Evolutionary conservation across 768 basidiomycete genomes (phyloP), one percentile per base, ranked within the genome.

Genomic region (Podaxis rugospora): DNA sequence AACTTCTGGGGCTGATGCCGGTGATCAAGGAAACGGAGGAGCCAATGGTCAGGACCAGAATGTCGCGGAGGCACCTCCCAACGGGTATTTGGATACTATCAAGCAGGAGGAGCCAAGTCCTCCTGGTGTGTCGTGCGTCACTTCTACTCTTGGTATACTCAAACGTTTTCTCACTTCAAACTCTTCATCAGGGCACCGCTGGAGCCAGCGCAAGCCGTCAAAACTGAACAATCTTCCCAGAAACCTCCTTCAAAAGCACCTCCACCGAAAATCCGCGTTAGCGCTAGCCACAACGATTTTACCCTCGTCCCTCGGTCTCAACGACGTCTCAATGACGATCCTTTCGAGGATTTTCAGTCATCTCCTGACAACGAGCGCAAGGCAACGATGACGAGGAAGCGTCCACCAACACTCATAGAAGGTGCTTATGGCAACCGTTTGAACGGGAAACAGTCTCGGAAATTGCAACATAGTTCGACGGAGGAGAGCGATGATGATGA

Each of bases 401-500:
- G 18, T 23, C 51, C n/a, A 3, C 59, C 52, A 21, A 42, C 11
- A 1, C 21, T 54, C 25, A n/a, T 47, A 7, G 59, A 55, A 40
- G 46, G 52, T 7, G 35, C 46, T 50, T 61, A 37, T 27, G 59
- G 52, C 18, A 61, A 39, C 32, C 32, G 36, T 4, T 23, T 54
- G 3, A 54, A 25, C 3, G 21, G 44, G 23, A 28, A 0, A 40
- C 52, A 32, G 27, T 2, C 23, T 18, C 53, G 42, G 23, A 47
- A 27, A n/a, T 14, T 25, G 18, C 13, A 21, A 14, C 44, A 40
- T 1, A 61, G 44, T 18, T 55, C 42, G 16, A 46, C 42, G 42
- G 51, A 60, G 42, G 51, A 42, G 5, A 60, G 59, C 18, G 53
- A 37, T n/a, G 50, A n/a, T 4, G 51, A 25, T 9, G 51, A 53